phyloP scores from a whole-genome alignment of 2,329 filamentous ascomycete species.

The Teratosphaeria zuluensis region DNA sequence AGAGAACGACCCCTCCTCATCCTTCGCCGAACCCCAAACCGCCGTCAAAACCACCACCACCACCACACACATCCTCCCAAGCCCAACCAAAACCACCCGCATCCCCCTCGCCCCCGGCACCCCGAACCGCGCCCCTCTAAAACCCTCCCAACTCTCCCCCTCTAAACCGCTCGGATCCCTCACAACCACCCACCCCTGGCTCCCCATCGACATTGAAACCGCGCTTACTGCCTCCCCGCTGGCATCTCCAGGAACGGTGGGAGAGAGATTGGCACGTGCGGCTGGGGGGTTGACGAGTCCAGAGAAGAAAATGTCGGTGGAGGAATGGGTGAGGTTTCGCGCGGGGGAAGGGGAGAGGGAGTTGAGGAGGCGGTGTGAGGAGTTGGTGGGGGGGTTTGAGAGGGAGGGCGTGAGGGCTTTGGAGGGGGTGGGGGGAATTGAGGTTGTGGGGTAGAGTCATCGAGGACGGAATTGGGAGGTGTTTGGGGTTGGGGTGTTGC shows the following conservation, averaged over 20 bases:
- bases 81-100: conserved; percentile 26
- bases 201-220: conserved; percentile 63
- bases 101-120: conserved; percentile 35
- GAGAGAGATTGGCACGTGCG: conserved; percentile 32
- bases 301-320: conserved; percentile 84
- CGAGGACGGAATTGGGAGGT: no score
- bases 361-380: conserved; percentile 71
- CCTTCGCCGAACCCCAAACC: conserved; percentile 15
- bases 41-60: conserved; percentile 20
- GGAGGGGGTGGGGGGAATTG: conserved; percentile 58
- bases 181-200: conserved; percentile 55
- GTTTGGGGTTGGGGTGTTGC: no score
- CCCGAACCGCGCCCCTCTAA: conserved; percentile 18
- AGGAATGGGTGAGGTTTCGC: conserved; percentile 82
- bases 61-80: conserved; percentile 12
- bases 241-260: conserved; percentile 15
- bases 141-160: conserved; percentile 23
- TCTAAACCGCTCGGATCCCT: conserved; percentile 36
- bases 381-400: conserved; percentile 74
- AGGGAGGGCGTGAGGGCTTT: conserved; percentile 71
- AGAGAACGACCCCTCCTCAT: conserved; percentile 26
- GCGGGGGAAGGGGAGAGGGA: conserved; percentile 71
- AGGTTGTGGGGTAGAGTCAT: not conserved
- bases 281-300: conserved; percentile 55
- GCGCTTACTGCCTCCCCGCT: conserved; percentile 46